These are phyloP conservation scores for Apiospora phragmitis DNA, from an alignment of 2,329 filamentous ascomycete genomes.

Conservation along the genomic window DNA sequence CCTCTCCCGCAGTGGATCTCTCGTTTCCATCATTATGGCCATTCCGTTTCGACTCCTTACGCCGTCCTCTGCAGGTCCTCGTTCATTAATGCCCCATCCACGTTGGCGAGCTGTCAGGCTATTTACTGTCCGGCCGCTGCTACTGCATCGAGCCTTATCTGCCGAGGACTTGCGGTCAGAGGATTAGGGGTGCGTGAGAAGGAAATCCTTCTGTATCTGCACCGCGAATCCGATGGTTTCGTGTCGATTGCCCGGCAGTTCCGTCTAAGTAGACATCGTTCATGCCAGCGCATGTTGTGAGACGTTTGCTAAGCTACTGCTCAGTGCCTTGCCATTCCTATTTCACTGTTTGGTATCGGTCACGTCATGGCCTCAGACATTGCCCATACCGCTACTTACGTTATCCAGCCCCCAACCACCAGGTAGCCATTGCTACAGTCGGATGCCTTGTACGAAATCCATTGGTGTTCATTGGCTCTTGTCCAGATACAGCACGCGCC, in stretches of 20 bases:
- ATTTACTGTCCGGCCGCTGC: neutral
- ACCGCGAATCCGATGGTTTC: neutral
- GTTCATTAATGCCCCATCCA: neutral
- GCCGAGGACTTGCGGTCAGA: slow-evolving; percentile 2
- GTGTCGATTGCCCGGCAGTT: neutral
- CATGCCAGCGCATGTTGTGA: neutral
- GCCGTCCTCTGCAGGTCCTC: neutral
- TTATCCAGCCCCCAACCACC: neutral
- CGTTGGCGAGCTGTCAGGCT: neutral
- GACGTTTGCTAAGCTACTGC: slow-evolving; percentile 6
- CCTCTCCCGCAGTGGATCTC: neutral
- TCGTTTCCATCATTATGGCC: neutral
- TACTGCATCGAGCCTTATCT: neutral
- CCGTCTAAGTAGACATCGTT: neutral
- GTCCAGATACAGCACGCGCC: neutral
- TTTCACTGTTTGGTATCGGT: neutral
- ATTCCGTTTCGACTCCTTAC: neutral
- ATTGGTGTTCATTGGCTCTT: neutral
- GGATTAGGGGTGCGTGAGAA: neutral
- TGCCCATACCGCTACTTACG: neutral
- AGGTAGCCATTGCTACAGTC: neutral
- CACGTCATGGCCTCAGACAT: slow-evolving; percentile 4
- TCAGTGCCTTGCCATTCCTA: neutral
- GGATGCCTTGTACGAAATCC: neutral
- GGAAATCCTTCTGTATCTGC: neutral